These are phyloP conservation scores for Calonectria hawksworthii DNA, from an alignment of 2,329 filamentous ascomycete genomes.

Conservation along the genomic window DNA sequence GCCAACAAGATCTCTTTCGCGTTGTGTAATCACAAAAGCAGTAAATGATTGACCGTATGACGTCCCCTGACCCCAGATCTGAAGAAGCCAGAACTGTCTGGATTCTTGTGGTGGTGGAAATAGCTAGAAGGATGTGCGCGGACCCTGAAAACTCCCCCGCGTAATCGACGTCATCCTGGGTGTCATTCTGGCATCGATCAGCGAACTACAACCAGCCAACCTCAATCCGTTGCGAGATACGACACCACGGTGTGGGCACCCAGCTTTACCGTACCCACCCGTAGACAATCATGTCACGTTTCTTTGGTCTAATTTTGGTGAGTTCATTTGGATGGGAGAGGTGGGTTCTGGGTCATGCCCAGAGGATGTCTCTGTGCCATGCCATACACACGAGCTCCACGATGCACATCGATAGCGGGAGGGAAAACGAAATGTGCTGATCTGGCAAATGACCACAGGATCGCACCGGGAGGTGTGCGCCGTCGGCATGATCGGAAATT, in stretches of 20 bases:
- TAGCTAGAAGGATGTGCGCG: constrained; percentile 28
- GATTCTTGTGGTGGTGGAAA: constrained; percentile 22
- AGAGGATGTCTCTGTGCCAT: background rate
- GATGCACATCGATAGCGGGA: background rate
- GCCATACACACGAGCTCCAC: background rate
- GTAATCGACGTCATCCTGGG: constrained; percentile 34
- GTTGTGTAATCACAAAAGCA: background rate
- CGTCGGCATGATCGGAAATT: background rate
- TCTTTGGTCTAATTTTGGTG: background rate
- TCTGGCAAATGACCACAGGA: background rate
- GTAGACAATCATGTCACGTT: background rate
- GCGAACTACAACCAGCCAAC: constrained; percentile 24
- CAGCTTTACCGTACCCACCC: constrained; percentile 17
- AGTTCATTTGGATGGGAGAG: background rate
- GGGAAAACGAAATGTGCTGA: background rate
- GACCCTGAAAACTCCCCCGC: constrained; percentile 37
- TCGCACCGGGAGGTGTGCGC: background rate
- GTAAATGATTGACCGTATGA: background rate
- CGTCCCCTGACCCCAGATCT: background rate
- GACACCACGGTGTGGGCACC: background rate
- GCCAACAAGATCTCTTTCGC: background rate
- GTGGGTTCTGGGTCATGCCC: background rate
- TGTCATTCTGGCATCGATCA: constrained; percentile 33
- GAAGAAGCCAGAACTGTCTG: background rate
- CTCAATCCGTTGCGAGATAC: background rate